A percentile compares a stretch with the other conserved stretches of the same genome.
These are phyloP conservation scores for Xylaria sp. DNA, from an alignment of 2,329 filamentous ascomycete genomes.

Conservation along the genomic window DNA sequence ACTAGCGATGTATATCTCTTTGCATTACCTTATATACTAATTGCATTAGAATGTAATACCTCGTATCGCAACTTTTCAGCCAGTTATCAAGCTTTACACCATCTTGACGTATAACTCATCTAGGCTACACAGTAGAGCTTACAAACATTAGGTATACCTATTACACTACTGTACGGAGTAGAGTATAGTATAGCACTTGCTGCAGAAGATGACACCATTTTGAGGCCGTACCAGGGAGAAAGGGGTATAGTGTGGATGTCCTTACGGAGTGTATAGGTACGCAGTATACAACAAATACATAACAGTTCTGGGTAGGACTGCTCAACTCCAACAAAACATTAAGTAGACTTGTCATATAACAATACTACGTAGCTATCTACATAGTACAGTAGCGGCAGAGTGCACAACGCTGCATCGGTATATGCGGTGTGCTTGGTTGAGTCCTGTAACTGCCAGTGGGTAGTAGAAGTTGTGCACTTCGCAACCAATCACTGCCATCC, in stretches of 20 bases:
- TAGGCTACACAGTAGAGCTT: background rate
- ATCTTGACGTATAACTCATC: background rate
- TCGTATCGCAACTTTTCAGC: background rate
- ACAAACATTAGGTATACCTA: background rate
- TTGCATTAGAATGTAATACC: background rate
- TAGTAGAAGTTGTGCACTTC: background rate
- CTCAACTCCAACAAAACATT: too few relatives aligned
- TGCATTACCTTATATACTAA: background rate
- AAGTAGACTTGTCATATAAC: too few relatives aligned
- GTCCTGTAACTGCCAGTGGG: background rate
- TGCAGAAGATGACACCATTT: background rate
- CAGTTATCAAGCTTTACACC: background rate
- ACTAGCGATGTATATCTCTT: constrained; percentile 3
- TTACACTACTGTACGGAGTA: background rate
- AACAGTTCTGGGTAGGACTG: too few relatives aligned
- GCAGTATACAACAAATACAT: too few relatives aligned
- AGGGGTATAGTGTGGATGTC: background rate
- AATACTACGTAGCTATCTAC: background rate
- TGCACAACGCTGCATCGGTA: background rate
- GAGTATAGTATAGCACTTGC: background rate
- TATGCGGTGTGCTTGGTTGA: background rate
- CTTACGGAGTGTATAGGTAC: background rate
- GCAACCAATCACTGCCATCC: constrained; percentile 30
- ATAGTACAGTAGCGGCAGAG: too few relatives aligned
- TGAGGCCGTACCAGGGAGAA: background rate